Percentiles rank a stretch among this genome's conserved stretches.
Conservation (phyloP, 345 rosid genomes). For the Citrus glauca region DNA sequence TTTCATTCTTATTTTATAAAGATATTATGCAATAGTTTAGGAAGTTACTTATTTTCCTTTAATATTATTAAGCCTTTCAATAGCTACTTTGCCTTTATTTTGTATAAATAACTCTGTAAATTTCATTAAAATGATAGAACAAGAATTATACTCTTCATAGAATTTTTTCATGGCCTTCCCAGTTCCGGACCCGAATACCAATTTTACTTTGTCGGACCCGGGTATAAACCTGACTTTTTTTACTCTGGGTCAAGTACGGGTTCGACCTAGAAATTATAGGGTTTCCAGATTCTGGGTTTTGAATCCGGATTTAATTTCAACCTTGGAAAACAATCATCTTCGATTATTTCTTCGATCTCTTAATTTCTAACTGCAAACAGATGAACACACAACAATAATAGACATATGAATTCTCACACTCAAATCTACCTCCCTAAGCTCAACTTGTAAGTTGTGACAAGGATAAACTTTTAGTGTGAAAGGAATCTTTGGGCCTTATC, state of each 20-base stretch:
- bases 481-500: conserved; percentile 87
- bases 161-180: no score
- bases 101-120: no score
- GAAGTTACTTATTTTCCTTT: no score
- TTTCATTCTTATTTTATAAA: no score
- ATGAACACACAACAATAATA: conserved; percentile 5
- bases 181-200: fast-evolving
- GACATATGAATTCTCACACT: neutral
- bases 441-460: conserved; percentile 83
- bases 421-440: conserved; percentile 58
- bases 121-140: no score
- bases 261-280: fast-evolving
- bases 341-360: conserved; percentile 23
- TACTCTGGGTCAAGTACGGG: fast-evolving
- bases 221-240: no score
- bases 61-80: no score
- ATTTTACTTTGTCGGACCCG: no score
- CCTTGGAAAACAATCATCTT: neutral
- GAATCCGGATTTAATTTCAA: neutral
- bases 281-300: no score
- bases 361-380: neutral
- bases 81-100: no score
- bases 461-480: conserved; percentile 83
- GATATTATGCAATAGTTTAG: no score
- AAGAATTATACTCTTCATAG: no score